A percentile compares a stretch with the other conserved stretches of the same genome.
Conservation (phyloP, 2,329 filamentous ascomycete species). For the Fusarium dlaminii region DNA sequence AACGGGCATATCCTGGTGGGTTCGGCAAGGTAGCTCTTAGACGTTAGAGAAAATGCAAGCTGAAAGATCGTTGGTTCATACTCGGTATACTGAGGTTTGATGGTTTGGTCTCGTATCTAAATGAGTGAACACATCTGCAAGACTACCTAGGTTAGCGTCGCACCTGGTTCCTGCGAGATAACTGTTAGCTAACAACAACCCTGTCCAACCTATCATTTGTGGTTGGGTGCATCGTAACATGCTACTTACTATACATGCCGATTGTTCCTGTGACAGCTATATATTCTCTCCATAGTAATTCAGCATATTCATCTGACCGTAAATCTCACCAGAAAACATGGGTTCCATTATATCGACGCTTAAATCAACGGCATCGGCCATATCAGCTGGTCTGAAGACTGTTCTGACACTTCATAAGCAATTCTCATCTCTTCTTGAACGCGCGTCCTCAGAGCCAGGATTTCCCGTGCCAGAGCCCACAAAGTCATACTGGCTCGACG, state of each 20-base stretch:
- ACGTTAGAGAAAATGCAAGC: constrained; percentile 45
- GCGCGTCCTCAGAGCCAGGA: constrained; percentile 49
- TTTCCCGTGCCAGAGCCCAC: constrained; percentile 55
- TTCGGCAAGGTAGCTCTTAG: constrained; percentile 37
- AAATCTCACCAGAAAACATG: constrained; percentile 39
- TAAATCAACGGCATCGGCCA: constrained; percentile 30
- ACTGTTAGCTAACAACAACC: neutral
- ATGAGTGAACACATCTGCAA: neutral
- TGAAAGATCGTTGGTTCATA: constrained; percentile 23
- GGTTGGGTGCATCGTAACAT: neutral
- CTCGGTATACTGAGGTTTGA: neutral
- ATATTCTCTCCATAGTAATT: neutral
- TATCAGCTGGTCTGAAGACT: constrained; percentile 39
- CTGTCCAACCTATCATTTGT: neutral
- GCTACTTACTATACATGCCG: neutral
- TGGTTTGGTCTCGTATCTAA: neutral
- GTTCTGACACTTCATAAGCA: constrained; percentile 42
- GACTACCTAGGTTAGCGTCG: neutral
- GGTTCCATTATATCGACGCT: constrained; percentile 46
- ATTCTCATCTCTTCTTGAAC: constrained; percentile 43
- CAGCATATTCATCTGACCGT: neutral
- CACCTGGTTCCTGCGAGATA: neutral
- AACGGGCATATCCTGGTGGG: constrained; percentile 14
- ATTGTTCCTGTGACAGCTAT: neutral
- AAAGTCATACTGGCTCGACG: constrained; percentile 56